Base-by-base conservation (phyloP, 352 stramenopile genomes). In the Globisporangium recalcitrans region DNA sequence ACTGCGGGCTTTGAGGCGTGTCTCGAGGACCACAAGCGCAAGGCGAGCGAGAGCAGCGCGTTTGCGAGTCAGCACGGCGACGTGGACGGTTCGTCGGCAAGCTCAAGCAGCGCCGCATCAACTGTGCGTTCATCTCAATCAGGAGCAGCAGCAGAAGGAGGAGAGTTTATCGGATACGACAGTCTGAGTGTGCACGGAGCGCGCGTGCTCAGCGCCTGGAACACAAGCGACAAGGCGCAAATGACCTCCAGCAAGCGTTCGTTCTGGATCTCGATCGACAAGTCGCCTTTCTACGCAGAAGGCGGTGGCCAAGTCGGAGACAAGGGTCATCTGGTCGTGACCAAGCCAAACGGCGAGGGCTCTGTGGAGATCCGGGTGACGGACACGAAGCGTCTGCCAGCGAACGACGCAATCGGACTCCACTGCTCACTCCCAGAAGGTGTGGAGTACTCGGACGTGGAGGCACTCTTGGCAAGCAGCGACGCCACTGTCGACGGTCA, bases 231-330 rank as follows among this genome's bases (percentile, higher is more conserved):
- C 16, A 65, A 54, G 10, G 55, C 60, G 19, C 63, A n/a, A n/a
- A 58, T 40, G 9, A 63, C 16, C 29, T 49, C 24, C 26, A 65
- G 31, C 26, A 55, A 36, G 31, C 16, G 21, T 5, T 55, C 38
- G 4, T 77, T 87, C 36, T 75, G 60, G 56, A 49, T 88, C 2
- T 64, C 80, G 56, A 64, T 92, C 16, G 75, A 86, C 46, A 70
- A 65, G 11, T 91, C 74, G 42, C 85, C 83, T 54, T 93, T 92
- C 63, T 93, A 90, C 61, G 71, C 83, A 21, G 81, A 93, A 70
- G 75, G 81, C 29, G 85, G 85, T 57, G 85, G 85, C 3, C 83
- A 93, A 68, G 76, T 91, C n/a, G 81, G 80, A 19, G 85, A 93
- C 67, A 71, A 72, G 31, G 83, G 76, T 3, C 16, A 74, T 16